These are phyloP conservation scores for Trypanosomatidae sp. DNA, from an alignment of 208 protist genomes.

Conservation along the genomic window DNA sequence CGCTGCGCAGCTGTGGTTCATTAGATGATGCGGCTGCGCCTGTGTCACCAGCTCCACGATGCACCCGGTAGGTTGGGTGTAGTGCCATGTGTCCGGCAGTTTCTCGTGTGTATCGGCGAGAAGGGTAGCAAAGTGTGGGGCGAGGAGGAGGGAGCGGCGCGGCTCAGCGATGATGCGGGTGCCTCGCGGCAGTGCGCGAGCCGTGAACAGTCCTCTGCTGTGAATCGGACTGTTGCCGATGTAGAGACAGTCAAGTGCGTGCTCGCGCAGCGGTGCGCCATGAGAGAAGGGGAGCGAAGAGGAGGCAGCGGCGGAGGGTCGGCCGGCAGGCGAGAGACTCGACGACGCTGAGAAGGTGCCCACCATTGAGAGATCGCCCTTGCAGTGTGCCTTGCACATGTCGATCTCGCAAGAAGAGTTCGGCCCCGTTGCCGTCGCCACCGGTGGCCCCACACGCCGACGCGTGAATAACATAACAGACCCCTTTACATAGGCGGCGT, in stretches of 20 bases:
- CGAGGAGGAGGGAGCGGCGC: constrained; percentile 54
- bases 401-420: not conserved
- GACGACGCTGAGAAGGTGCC: not conserved
- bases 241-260: constrained; percentile 45
- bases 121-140: constrained; percentile 39
- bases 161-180: constrained; percentile 60
- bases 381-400: not conserved
- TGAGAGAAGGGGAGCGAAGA: not conserved
- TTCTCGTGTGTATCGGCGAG: constrained; percentile 63
- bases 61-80: constrained; percentile 64
- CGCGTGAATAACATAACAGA: constrained; percentile 54
- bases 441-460: constrained; percentile 30
- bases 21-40: constrained; percentile 63
- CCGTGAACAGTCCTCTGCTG: constrained; percentile 64
- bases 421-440: constrained; percentile 1
- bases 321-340: not conserved
- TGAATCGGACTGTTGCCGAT: constrained; percentile 71
- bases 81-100: constrained; percentile 76
- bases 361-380: not conserved
- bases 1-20: constrained; percentile 77
- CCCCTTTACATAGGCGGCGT: constrained; percentile 50
- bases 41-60: constrained; percentile 66
- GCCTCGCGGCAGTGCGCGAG: constrained; percentile 33
- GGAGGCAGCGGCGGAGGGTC: not conserved
- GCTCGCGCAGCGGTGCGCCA: constrained; percentile 21